A percentile compares a stretch with the other conserved stretches of the same genome.
These are phyloP conservation scores for Coniochaeta pulveracea DNA, from an alignment of 2,329 filamentous ascomycete genomes.

Conservation along the genomic window DNA sequence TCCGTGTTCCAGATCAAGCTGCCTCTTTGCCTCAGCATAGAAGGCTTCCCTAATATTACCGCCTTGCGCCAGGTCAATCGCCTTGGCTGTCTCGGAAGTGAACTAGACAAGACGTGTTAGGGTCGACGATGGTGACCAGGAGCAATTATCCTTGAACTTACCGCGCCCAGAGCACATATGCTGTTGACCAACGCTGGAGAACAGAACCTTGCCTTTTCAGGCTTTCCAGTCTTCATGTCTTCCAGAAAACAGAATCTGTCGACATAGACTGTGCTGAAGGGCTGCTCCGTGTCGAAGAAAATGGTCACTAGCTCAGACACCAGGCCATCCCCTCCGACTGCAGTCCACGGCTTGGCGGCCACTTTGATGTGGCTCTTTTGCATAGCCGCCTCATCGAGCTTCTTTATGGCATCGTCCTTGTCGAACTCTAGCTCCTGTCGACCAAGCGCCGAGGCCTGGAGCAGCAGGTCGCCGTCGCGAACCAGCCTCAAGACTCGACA, in stretches of 20 bases:
- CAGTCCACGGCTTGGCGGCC: neutral
- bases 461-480: slow-evolving; percentile 2
- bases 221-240: neutral
- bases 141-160: slow-evolving; percentile 1
- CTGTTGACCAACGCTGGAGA: slow-evolving; percentile 1
- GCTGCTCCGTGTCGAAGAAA: slow-evolving; percentile 4
- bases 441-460: slow-evolving; percentile 1
- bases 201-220: neutral
- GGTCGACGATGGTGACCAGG: no score
- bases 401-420: neutral
- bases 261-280: neutral
- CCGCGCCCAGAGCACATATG: slow-evolving; percentile 1
- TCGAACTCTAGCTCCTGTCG: neutral
- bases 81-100: neutral
- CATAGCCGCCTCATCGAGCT: neutral
- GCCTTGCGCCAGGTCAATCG: neutral
- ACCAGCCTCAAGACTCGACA: slow-evolving; percentile 1
- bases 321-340: slow-evolving; percentile 1
- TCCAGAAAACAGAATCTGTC: slow-evolving; percentile 1
- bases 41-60: slow-evolving; percentile 3
- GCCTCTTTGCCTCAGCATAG: slow-evolving; percentile 5
- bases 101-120: neutral
- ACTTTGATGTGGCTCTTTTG: slow-evolving; percentile 1
- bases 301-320: slow-evolving; percentile 3
- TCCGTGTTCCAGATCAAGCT: slow-evolving; percentile 5